Base-by-base conservation (phyloP, 306 rosid species). In the Pueraria montana region DNA sequence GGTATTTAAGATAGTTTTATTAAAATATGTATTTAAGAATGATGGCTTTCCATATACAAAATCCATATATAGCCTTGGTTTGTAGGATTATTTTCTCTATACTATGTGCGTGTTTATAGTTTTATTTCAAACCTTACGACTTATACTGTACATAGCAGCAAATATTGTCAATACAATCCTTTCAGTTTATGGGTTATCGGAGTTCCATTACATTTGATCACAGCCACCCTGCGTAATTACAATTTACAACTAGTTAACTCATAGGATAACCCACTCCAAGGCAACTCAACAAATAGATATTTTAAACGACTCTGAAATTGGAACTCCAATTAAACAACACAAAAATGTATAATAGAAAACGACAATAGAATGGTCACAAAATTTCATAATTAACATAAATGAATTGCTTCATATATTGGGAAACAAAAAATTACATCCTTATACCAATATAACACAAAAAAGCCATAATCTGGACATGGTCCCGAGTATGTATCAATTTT, bases 391-490 rank as follows among this genome's bases (percentile, higher is more conserved):
- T 62, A 18, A 27, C 26, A 61, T 6, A 20, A 74, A 74, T 38
- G 75, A 3, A 65, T 32, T 6, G 21, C 12, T 21, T n/a, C 83
- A 80, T 20, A 71, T 59, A 20, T 43, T 58, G 1, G 58, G 27
- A 11, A 43, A 72, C 27, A 58, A 4, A 67, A 21, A 20, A 18
- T 21, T 30, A 61, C 55, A 81, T 6, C 21, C 23, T 9, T 11
- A 61, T 26, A 71, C 69, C 69, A 58, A 72, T 26, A 61, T 67
- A 26, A 20, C 26, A 64, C 16, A 49, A 46, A 65, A 50, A 73
- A 72, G 13, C 48, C 12, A 36, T 36, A 17, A 52, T 52, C 48
- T 3, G 56, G 62, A 78, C 32, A 83, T 16, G 65, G 53, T 48
- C 77, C 17, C 18, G 26, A 18, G 9, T 7, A 49, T 17, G 23